Evolutionary conservation across 2,329 filamentous ascomycete species (phyloP), one percentile per base, ranked within the genome.

Genomic region (Hypoxylon sp.): DNA sequence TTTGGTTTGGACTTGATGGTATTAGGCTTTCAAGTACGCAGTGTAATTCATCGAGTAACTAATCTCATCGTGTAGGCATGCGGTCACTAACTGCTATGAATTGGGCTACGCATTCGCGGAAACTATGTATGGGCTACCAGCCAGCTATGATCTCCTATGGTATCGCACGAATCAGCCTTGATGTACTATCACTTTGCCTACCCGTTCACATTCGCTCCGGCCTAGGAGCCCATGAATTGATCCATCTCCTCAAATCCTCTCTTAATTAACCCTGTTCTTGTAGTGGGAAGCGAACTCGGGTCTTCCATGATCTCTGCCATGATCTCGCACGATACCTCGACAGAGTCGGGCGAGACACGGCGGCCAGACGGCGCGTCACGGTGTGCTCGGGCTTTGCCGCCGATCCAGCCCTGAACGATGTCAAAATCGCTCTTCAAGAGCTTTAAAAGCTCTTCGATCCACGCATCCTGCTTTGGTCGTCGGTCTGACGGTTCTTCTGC

Each of bases 251-350:
- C 0, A 36, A 68, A 70, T 0, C 38, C 44, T 44, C 58, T 61
- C 7, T 38, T 11, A 0, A 18, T 0, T 7, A 59, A 36, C 26
- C 58, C n/a, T 7, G 20, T 18, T 0, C 9, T 8, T 1, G 30
- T 57, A n/a, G 33, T 30, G 1, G 69, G 69, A 5, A 71, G 24
- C 1, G 42, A 26, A 3, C 12, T 24, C 8, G 18, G 20, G 30
- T 58, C 32, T 5, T 46, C 20, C 60, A 71, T 65, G 24, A 70
- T 50, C 44, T 70, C 63, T 11, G 44, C 45, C 20, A 71, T 64
- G 22, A 71, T 44, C 55, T 70, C 67, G 18, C 38, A 12, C 2
- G 65, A 65, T 1, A 44, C n/a, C 16, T 71, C 65, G 6, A 70
- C 65, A 0, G 65, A 68, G 28, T 71, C 69, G 0, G 63, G 48